A percentile compares a stretch with the other conserved stretches of the same genome.
phyloP scores from a whole-genome alignment of 73 alveolate species.

The Stentor coeruleus region DNA sequence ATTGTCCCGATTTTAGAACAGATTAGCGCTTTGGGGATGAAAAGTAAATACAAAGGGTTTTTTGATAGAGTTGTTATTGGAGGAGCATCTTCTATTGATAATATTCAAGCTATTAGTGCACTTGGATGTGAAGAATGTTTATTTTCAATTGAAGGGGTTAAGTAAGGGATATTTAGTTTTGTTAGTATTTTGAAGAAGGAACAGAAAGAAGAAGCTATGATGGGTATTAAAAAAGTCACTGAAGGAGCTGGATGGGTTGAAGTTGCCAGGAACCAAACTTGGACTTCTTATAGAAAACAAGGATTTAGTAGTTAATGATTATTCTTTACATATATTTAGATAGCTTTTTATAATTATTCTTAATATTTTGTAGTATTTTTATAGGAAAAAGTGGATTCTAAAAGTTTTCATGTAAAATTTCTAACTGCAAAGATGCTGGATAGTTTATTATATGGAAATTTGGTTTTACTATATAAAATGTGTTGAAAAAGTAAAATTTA shows the following conservation, averaged over 20 bases:
- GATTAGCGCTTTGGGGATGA: neutral
- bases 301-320: too few species aligned
- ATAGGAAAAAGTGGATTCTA: too few species aligned
- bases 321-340: too few species aligned
- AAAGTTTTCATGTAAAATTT: too few species aligned
- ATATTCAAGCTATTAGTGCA: neutral
- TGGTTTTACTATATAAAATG: too few species aligned
- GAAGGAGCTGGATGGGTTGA: neutral
- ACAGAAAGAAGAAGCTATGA: constrained; percentile 10
- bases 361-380: too few species aligned
- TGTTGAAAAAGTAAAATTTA: neutral
- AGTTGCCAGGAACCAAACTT: too few species aligned
- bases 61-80: neutral
- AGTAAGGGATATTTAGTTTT: neutral
- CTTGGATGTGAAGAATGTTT: neutral
- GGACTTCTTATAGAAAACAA: too few species aligned
- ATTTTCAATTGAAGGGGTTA: neutral
- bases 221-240: neutral
- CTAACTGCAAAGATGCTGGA: too few species aligned
- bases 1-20: neutral
- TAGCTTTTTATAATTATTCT: too few species aligned
- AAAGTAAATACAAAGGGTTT: neutral
- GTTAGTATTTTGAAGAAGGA: neutral
- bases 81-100: constrained; percentile 1
- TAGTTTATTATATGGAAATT: too few species aligned